Evolutionary conservation across 2,329 filamentous ascomycete species (phyloP).

Genomic region (Fusarium irregulare): DNA sequence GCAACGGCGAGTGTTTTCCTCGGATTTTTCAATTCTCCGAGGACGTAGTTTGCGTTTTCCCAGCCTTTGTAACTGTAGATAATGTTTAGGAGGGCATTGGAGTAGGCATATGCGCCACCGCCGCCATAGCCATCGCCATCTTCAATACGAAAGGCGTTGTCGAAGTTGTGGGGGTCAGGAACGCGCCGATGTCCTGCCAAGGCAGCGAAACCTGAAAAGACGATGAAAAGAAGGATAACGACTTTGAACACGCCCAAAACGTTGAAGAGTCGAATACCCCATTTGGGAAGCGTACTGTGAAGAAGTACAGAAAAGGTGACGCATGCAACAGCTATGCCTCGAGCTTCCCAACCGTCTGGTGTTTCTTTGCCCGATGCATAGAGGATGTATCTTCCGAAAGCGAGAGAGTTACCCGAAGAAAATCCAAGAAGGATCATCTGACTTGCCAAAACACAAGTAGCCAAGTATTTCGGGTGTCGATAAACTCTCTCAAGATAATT

Average conservation of each 20-base stretch:
- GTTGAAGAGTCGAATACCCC: conserved; percentile 70
- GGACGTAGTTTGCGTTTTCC: conserved; percentile 72
- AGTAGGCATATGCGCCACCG: conserved; percentile 64
- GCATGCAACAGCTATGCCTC: conserved; percentile 66
- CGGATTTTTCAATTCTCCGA: conserved; percentile 67
- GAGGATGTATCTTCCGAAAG: conserved; percentile 69
- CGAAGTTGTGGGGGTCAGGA: conserved; percentile 66
- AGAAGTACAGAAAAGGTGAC: conserved; percentile 66
- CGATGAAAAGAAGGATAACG: conserved; percentile 68
- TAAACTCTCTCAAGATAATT: conserved; percentile 75
- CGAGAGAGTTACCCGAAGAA: conserved; percentile 68
- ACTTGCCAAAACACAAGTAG: conserved; percentile 68
- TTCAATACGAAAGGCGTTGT: conserved; percentile 63
- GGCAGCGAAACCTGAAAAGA: conserved; percentile 69
- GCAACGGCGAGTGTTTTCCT: conserved; percentile 65
- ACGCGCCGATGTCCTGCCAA: conserved; percentile 62
- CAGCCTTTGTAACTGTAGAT: conserved; percentile 73
- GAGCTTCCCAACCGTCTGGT: conserved; percentile 66
- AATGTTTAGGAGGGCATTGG: conserved; percentile 67
- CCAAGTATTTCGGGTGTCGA: conserved; percentile 66
- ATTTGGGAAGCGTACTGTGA: conserved; percentile 65
- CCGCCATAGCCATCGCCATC: conserved; percentile 58
- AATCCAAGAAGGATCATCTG: conserved; percentile 73
- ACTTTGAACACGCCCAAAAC: conserved; percentile 71
- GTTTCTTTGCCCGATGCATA: conserved; percentile 61